Conservation (phyloP, 805 yeast genomes). For the Zygoascus flipseniorum region DNA sequence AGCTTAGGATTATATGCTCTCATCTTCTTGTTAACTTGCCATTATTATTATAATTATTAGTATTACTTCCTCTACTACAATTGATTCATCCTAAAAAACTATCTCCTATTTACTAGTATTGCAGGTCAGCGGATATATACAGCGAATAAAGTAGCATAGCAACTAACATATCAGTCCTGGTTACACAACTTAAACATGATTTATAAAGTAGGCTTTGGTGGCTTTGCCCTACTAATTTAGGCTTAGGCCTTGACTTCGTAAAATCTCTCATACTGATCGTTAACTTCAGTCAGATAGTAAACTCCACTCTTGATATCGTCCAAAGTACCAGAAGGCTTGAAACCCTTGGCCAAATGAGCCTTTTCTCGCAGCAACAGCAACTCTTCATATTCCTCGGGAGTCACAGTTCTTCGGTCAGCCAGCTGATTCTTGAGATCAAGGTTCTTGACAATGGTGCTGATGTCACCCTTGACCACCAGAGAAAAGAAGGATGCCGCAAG, state of each 20-base stretch:
- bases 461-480: conserved; percentile 71
- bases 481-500: conserved; percentile 87
- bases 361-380: conserved; percentile 82
- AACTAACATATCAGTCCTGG: not conserved
- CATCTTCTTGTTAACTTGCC: too few species aligned
- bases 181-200: too few species aligned
- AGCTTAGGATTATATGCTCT: too few species aligned
- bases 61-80: too few species aligned
- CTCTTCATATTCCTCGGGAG: conserved; percentile 76
- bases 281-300: conserved; percentile 74
- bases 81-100: too few species aligned
- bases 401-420: conserved; percentile 49
- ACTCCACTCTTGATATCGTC: conserved; percentile 67
- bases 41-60: too few species aligned
- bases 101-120: too few species aligned
- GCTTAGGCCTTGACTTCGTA: conserved; percentile 59
- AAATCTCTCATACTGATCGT: conserved; percentile 80
- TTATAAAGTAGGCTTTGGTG: too few species aligned
- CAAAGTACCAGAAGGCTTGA: conserved; percentile 69
- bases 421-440: conserved; percentile 65
- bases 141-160: not conserved
- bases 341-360: conserved; percentile 74
- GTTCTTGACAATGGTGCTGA: conserved; percentile 51
- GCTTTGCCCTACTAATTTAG: too few species aligned
- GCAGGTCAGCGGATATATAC: not conserved